These are phyloP conservation scores for Pseudogymnoascus sp. DNA, from an alignment of 2,329 filamentous ascomycete species.

Conservation along the genomic window DNA sequence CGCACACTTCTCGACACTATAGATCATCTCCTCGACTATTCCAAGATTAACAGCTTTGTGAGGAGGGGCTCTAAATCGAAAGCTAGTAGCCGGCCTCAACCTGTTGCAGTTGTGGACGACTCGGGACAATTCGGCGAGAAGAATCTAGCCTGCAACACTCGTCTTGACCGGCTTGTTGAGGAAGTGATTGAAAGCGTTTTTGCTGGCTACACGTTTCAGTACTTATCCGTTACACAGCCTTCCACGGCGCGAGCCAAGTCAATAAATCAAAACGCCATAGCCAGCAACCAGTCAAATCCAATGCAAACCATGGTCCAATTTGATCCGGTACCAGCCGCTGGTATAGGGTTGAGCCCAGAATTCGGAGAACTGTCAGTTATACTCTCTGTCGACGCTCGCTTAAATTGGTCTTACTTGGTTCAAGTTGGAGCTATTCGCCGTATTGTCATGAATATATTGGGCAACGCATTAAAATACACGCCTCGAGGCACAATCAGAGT, in stretches of 20 bases:
- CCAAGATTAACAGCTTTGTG: slow-evolving; percentile 41
- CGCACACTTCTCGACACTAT: slow-evolving; percentile 45
- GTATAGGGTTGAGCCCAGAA: not conserved
- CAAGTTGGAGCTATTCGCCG: slow-evolving; percentile 21
- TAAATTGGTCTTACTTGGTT: slow-evolving; percentile 26
- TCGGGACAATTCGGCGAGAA: not conserved
- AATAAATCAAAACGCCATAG: not conserved
- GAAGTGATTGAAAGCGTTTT: slow-evolving; percentile 31
- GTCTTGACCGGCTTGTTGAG: slow-evolving; percentile 22
- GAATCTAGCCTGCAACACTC: not conserved
- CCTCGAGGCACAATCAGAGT: slow-evolving; percentile 41
- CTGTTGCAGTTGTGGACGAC: not conserved
- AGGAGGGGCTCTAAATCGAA: not conserved
- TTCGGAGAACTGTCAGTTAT: slow-evolving; percentile 31
- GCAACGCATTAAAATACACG: slow-evolving; percentile 54
- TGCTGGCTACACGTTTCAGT: slow-evolving; percentile 27
- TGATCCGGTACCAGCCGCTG: slow-evolving; percentile 19
- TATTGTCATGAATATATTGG: slow-evolving; percentile 52
- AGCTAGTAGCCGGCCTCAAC: not conserved
- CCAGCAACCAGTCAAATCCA: not conserved
- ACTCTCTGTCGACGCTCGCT: slow-evolving; percentile 30
- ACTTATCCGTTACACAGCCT: slow-evolving; percentile 20
- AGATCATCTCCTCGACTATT: slow-evolving; percentile 44
- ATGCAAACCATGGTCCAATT: slow-evolving; percentile 5
- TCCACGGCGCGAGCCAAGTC: slow-evolving; percentile 9